phyloP scores from a whole-genome alignment of 2,329 filamentous ascomycete genomes.

The Fusarium sulawesiense region DNA sequence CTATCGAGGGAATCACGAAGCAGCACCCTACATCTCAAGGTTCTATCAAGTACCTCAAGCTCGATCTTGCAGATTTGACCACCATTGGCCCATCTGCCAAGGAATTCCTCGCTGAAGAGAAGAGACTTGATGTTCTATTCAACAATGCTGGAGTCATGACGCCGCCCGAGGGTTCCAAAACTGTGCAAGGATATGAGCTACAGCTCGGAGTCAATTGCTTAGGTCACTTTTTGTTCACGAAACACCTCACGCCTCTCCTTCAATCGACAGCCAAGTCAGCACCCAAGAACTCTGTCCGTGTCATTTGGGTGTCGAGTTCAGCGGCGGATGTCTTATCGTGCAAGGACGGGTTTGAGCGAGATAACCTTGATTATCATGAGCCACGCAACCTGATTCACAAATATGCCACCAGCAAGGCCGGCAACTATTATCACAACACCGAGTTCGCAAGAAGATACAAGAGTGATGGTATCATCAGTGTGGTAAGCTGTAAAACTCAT shows the following conservation, averaged over 20 bases:
- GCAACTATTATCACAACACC: slow-evolving; percentile 47
- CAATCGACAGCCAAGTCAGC: slow-evolving; percentile 50
- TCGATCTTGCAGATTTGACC: slow-evolving; percentile 58
- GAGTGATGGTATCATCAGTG: slow-evolving; percentile 46
- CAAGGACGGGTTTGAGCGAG: slow-evolving; percentile 41
- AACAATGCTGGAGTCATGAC: slow-evolving; percentile 61
- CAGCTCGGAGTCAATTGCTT: slow-evolving; percentile 57
- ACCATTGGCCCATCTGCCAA: slow-evolving; percentile 50
- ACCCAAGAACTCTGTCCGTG: slow-evolving; percentile 47
- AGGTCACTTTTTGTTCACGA: slow-evolving; percentile 56
- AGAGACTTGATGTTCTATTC: slow-evolving; percentile 54
- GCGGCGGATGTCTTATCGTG: slow-evolving; percentile 45
- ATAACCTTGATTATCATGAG: slow-evolving; percentile 46
- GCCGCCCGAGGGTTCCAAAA: slow-evolving; percentile 54
- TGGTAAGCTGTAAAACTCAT: slow-evolving; percentile 8
- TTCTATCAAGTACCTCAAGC: slow-evolving; percentile 55
- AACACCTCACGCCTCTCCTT: slow-evolving; percentile 53
- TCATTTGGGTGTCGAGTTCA: slow-evolving; percentile 50
- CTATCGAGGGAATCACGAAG: slow-evolving; percentile 58
- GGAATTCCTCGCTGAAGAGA: slow-evolving; percentile 47
- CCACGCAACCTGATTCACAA: slow-evolving; percentile 39
- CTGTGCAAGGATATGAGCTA: slow-evolving; percentile 56
- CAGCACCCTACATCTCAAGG: slow-evolving; percentile 53
- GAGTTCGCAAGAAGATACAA: slow-evolving; percentile 47
- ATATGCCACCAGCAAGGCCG: slow-evolving; percentile 50